A percentile compares a stretch with the other conserved stretches of the same genome.
These are phyloP conservation scores for Aphanomyces cochlioides DNA, from an alignment of 352 stramenopile species.

Conservation along the genomic window DNA sequence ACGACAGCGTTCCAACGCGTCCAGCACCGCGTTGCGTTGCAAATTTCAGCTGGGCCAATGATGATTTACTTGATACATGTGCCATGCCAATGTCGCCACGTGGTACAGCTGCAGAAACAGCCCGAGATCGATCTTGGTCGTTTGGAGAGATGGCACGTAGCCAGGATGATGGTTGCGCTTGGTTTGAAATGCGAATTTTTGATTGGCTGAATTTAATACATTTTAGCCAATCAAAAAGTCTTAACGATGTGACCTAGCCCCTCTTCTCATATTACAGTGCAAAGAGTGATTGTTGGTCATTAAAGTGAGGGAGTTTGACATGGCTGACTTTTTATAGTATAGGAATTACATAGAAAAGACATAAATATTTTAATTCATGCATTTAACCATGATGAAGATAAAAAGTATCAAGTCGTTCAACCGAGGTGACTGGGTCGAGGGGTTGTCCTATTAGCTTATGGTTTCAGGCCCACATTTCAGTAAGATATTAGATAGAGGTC, in stretches of 20 bases:
- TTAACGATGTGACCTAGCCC: neutral
- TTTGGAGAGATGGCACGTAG: too few relatives aligned
- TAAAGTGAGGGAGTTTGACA: neutral
- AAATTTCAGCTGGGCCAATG: too few relatives aligned
- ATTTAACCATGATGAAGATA: neutral
- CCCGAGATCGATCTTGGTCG: too few relatives aligned
- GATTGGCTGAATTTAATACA: neutral
- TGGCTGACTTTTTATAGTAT: neutral
- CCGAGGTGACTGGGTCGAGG: constrained; percentile 31
- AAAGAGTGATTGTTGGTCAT: neutral
- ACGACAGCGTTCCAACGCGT: too few relatives aligned
- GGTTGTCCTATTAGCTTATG: constrained; percentile 11
- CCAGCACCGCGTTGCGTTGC: too few relatives aligned
- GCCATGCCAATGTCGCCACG: too few relatives aligned
- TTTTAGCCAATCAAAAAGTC: neutral
- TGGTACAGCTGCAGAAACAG: too few relatives aligned
- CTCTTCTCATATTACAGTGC: constrained; percentile 1
- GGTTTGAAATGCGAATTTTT: neutral
- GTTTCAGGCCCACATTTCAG: neutral
- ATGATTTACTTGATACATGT: too few relatives aligned
- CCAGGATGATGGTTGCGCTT: too few relatives aligned
- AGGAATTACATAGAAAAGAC: neutral
- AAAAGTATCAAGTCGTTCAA: constrained; percentile 14
- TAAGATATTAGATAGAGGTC: neutral
- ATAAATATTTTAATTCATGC: neutral